phyloP scores from a whole-genome alignment of 768 basidiomycete species.

The Suillus decipiens region DNA sequence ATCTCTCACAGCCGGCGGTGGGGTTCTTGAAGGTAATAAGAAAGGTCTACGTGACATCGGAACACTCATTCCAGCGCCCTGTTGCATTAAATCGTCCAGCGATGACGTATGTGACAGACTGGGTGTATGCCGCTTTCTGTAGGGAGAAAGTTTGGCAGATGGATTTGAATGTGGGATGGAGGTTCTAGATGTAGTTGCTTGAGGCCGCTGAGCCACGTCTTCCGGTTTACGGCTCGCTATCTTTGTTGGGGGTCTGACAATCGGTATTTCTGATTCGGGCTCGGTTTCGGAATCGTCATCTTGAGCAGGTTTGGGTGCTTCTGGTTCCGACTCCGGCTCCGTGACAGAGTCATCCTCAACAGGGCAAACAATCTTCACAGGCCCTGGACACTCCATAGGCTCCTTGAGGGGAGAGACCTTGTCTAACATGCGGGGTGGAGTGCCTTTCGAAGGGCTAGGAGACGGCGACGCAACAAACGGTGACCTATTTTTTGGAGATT shows the following conservation, averaged over 20 bases:
- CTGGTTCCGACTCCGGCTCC: constrained; percentile 32
- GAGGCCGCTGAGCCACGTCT: constrained; percentile 10
- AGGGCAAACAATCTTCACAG: constrained; percentile 13
- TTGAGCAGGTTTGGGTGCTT: neutral
- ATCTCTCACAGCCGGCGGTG: constrained; percentile 32
- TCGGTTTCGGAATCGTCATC: constrained; percentile 33
- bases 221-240: constrained; percentile 13
- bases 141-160: constrained; percentile 18
- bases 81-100: constrained; percentile 11
- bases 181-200: neutral
- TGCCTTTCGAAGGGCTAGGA: constrained; percentile 10
- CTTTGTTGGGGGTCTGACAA: constrained; percentile 9
- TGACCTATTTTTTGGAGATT: constrained; percentile 8
- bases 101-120: constrained; percentile 5
- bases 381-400: constrained; percentile 3
- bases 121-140: constrained; percentile 17
- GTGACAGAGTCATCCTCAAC: constrained; percentile 29
- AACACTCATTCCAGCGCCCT: constrained; percentile 13
- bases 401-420: constrained; percentile 1
- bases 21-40: constrained; percentile 14
- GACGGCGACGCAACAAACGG: neutral
- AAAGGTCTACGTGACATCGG: constrained; percentile 10
- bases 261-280: constrained; percentile 34
- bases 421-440: constrained; percentile 2
- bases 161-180: neutral